These are phyloP conservation scores for Papilionanthe hybrid DNA, from an alignment of 116 monocot species.

Conservation along the genomic window DNA sequence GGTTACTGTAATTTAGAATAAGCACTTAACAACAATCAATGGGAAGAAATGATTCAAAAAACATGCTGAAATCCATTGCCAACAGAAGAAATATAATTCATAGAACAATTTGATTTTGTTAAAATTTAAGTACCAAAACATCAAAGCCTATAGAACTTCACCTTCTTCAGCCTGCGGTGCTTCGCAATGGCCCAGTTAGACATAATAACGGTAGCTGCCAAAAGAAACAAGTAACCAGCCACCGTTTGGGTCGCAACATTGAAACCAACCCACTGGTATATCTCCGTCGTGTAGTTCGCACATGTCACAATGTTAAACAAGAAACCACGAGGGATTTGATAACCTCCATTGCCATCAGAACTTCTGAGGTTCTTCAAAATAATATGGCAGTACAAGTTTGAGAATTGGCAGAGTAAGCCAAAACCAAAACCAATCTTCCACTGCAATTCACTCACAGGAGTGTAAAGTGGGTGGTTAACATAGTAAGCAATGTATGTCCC, in stretches of 20 bases:
- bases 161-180: slow-evolving; percentile 86
- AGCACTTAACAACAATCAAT: neutral
- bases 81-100: neutral
- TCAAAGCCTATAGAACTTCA: slow-evolving; percentile 12
- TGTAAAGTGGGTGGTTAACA: slow-evolving; percentile 82
- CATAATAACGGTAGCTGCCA: slow-evolving; percentile 76
- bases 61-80: neutral
- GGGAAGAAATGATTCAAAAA: neutral
- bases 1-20: neutral
- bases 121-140: neutral
- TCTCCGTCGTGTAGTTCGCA: slow-evolving; percentile 95
- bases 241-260: slow-evolving; percentile 93
- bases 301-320: slow-evolving; percentile 95
- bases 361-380: slow-evolving; percentile 70
- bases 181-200: slow-evolving; percentile 88
- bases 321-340: slow-evolving; percentile 81
- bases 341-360: slow-evolving; percentile 69
- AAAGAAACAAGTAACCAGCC: slow-evolving; percentile 80
- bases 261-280: slow-evolving; percentile 94
- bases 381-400: slow-evolving; percentile 83
- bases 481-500: slow-evolving; percentile 85
- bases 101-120: neutral
- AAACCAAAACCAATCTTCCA: slow-evolving; percentile 86
- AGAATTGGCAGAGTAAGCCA: slow-evolving; percentile 67
- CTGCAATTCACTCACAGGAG: slow-evolving; percentile 68